Percentiles rank a stretch among this genome's conserved stretches.
Evolutionary conservation across 2,329 filamentous ascomycete species (phyloP).

Genomic region (Colletotrichum chrysophilum): DNA sequence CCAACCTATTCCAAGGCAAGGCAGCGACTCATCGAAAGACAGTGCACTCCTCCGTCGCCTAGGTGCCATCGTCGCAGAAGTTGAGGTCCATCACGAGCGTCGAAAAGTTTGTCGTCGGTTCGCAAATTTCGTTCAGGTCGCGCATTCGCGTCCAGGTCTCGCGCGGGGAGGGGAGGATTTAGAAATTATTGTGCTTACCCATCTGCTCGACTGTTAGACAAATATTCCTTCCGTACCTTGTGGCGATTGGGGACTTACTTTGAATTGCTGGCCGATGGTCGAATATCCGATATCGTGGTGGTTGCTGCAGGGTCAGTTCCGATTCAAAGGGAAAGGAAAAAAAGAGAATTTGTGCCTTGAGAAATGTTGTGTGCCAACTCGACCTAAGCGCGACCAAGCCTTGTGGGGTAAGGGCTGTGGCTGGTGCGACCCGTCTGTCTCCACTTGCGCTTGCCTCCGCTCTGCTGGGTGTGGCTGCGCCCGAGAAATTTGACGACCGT

Average conservation of each 20-base stretch:
- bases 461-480: not conserved
- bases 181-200: slow-evolving; percentile 56
- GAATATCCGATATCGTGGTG: slow-evolving; percentile 23
- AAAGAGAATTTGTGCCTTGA: slow-evolving; percentile 14
- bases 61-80: not conserved
- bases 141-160: not conserved
- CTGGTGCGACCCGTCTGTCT: not conserved
- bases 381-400: slow-evolving; percentile 2
- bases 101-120: slow-evolving; percentile 12
- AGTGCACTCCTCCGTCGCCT: not conserved
- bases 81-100: slow-evolving; percentile 1
- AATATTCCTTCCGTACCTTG: not conserved
- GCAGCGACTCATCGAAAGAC: not conserved
- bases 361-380: slow-evolving; percentile 5
- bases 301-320: slow-evolving; percentile 20
- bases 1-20: not conserved
- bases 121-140: not conserved
- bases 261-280: slow-evolving; percentile 24
- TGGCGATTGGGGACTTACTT: slow-evolving; percentile 19
- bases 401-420: slow-evolving; percentile 1
- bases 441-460: not conserved
- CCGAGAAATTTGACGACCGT: not conserved
- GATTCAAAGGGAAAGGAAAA: not conserved
- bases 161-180: not conserved
- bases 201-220: slow-evolving; percentile 56